Base-by-base conservation (phyloP, 192 early-diverging fungal species). In the Endogone sp. region DNA sequence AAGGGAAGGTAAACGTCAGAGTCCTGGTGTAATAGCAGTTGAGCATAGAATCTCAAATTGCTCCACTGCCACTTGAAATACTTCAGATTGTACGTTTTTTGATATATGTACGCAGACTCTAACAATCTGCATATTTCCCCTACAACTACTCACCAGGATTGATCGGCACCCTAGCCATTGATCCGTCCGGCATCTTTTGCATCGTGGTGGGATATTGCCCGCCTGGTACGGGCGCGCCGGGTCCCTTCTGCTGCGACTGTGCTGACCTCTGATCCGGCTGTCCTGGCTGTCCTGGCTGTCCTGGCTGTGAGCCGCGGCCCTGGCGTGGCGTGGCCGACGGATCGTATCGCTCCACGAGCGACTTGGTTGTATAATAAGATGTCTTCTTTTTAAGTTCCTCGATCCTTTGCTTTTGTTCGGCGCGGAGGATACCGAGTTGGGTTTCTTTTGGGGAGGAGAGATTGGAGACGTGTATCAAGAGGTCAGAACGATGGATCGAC, bases 361-460 rank as follows among this genome's bases (percentile, higher is more conserved):
- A 90, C 75, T 97, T 93, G 49, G 96, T 97, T 27, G 88, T 80
- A 67, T 96, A 94, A 74, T 92, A 98, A 2, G 91, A 88, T 0
- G 94, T 95, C 75, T 93, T 95, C 71, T 96, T 95, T 80, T 98
- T 98, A 65, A 98, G 82, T 75, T 95, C 96, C 65, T 98, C 95
- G 20, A 98, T 76, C 75, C 91, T 86, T 55, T 81, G 83, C 67
- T 89, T 91, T 66, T 90, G 83, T 64, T 91, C 72, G 16, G 80
- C 79, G 32, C 80, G 68, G 56, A 86, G 73, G 22, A 71, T 55
- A n/a, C 37, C 60, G 25, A 86, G 65, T 28, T 81, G 70, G 2
- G 80, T 64, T 63, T 82, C 79, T 80, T 32, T 2, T 21, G 49
- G 28, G 2, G 3, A 64, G 10, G 28, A 10, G 55, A 22, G 21